Conservation (phyloP, 768 basidiomycete genomes). For the Trametopsis cervina region DNA sequence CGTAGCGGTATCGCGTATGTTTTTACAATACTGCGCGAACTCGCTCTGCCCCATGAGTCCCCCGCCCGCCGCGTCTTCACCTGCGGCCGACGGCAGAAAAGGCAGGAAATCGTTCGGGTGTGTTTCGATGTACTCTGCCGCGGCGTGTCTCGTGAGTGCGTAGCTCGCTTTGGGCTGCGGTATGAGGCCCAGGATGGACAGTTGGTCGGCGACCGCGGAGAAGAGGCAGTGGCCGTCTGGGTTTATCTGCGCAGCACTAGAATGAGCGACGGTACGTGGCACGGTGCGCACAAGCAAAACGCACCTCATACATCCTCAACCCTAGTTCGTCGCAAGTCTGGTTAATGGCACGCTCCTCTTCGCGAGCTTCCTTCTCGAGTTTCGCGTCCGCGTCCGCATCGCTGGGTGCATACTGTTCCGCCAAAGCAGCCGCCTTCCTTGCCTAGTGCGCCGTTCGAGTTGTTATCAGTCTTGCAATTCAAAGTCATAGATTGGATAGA, state of each 20-base stretch:
- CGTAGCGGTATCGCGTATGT: slow-evolving; percentile 74
- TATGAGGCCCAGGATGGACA: slow-evolving; percentile 63
- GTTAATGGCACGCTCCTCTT: slow-evolving; percentile 61
- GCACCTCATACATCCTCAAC: slow-evolving; percentile 60
- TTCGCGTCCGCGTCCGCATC: slow-evolving; percentile 56
- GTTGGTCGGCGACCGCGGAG: slow-evolving; percentile 90
- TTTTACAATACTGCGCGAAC: slow-evolving; percentile 69
- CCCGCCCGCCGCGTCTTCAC: slow-evolving; percentile 58
- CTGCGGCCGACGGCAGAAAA: slow-evolving; percentile 39
- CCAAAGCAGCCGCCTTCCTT: slow-evolving; percentile 61
- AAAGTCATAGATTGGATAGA: no score
- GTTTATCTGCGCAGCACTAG: slow-evolving; percentile 50
- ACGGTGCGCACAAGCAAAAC: no score
- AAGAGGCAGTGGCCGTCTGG: slow-evolving; percentile 97
- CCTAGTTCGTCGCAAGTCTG: slow-evolving; percentile 58
- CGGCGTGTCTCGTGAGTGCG: slow-evolving; percentile 51
- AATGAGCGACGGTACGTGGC: not conserved
- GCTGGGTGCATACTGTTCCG: slow-evolving; percentile 41
- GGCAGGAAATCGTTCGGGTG: slow-evolving; percentile 90
- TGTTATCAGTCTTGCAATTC: no score
- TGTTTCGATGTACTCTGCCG: slow-evolving; percentile 72
- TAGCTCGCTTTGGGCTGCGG: slow-evolving; percentile 54
- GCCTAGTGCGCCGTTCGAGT: no score
- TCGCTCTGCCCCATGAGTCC: slow-evolving; percentile 66
- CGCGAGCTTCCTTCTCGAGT: slow-evolving; percentile 55